Base-by-base conservation (phyloP, 1,284 basidiomycete species). In the Neonothopanus nambi region DNA sequence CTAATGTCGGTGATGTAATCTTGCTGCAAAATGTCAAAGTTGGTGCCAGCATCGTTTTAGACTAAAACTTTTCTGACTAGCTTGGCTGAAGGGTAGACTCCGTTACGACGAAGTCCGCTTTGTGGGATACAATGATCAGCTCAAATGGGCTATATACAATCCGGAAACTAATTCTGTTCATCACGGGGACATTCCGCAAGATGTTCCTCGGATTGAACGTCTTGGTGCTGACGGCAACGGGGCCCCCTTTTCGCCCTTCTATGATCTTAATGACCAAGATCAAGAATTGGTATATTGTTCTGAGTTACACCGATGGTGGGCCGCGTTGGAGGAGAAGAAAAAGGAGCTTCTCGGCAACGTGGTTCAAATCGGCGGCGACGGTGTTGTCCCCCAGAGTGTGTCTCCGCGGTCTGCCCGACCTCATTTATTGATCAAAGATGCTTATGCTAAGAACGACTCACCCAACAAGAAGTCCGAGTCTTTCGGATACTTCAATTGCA, bases 401-500 rank as follows among this genome's bases (percentile, higher is more conserved):
- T 58, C 23, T 49, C 52, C 26, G 38, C 39, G 56, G 26, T 40
- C 48, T 11, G 30, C 35, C 38, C 68, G 78, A 44, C 59, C 67
- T 21, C 84, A 87, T 59, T 69, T 74, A 35, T 65, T 84, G 3
- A 73, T 88, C 43, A 70, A 70, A 23, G 82, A 85, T 42, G 74
- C 73, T 5, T 69, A 70, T 6, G 80, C 81, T 0, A 63, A 72
- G 39, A 68, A 68, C 15, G 62, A 33, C 3, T n/a, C 9, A 33
- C 13, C 30, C 30, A n/a, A n/a, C n/a, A n/a, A n/a, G n/a, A n/a
- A n/a, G n/a, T n/a, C n/a, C n/a, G 30, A 63, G n/a, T 76, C 79
- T 3, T 51, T 59, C 11, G 83, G 81, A 1, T 88, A 77, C 62
- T 87, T 89, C 60, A 75, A 89, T 56, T 87, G 84, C 55, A 87